Percentiles rank a stretch among this genome's conserved stretches.
These are phyloP conservation scores for Phytophthora pluvialis DNA, from an alignment of 352 stramenopile species.

Conservation along the genomic window DNA sequence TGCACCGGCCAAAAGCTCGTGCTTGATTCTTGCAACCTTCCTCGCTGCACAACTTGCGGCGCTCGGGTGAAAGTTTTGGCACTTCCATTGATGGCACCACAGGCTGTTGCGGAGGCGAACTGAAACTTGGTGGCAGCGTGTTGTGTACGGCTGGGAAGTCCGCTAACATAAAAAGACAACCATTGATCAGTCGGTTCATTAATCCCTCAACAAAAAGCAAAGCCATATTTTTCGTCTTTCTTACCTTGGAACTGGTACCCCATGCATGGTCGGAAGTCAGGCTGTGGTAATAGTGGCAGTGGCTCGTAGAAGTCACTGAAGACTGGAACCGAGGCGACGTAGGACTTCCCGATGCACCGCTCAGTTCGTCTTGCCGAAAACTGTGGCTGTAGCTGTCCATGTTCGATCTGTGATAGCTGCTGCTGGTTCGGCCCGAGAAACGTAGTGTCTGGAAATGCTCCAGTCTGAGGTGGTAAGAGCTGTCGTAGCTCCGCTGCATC, in stretches of 20 bases:
- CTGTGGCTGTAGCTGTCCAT: background rate
- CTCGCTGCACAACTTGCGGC: constrained; percentile 65
- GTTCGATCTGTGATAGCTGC: background rate
- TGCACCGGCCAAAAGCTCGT: constrained; percentile 78
- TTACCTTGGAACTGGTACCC: constrained; percentile 2
- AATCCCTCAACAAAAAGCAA: no score
- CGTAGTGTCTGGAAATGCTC: background rate
- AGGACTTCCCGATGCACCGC: no score
- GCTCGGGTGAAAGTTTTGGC: background rate
- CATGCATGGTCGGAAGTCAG: background rate
- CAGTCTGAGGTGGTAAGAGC: background rate
- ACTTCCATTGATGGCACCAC: background rate
- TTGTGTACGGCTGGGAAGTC: background rate
- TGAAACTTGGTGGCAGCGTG: background rate
- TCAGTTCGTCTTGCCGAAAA: background rate
- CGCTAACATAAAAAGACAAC: background rate
- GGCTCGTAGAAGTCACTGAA: background rate
- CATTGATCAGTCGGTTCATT: background rate
- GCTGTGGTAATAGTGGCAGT: background rate
- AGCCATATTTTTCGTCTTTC: background rate
- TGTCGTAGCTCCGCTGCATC: background rate
- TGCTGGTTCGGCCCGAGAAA: background rate
- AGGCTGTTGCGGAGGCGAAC: constrained; percentile 24
- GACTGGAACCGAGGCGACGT: no score
- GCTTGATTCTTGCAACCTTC: constrained; percentile 79